phyloP scores from a whole-genome alignment of 306 rosid species.

The Casuarina equisetifolia region DNA sequence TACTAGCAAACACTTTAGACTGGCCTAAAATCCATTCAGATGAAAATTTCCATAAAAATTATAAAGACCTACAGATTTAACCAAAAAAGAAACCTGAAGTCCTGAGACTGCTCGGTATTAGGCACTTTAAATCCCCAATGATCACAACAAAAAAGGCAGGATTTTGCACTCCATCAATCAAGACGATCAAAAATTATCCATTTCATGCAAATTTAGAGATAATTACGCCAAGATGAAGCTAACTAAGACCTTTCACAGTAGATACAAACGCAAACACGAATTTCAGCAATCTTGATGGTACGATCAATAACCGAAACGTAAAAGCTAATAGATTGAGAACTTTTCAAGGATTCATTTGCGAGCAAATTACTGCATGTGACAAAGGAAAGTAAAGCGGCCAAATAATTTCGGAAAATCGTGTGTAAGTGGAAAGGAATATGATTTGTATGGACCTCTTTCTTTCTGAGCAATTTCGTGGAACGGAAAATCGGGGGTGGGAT shows the following conservation, averaged over 20 bases:
- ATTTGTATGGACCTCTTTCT: constrained; percentile 44
- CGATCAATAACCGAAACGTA: constrained; percentile 4
- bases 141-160: background rate
- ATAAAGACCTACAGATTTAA: background rate
- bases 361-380: too few species aligned
- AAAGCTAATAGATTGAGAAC: constrained; percentile 7
- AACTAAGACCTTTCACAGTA: background rate
- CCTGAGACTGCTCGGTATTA: background rate
- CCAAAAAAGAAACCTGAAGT: background rate
- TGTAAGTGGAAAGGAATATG: background rate
- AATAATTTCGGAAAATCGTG: background rate
- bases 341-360: background rate
- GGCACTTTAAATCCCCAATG: constrained; percentile 3
- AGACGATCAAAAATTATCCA: constrained; percentile 1
- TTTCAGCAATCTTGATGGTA: constrained; percentile 8
- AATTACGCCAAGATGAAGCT: background rate
- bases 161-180: constrained; percentile 15
- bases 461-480: constrained; percentile 33
- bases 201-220: constrained; percentile 15
- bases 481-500: constrained; percentile 35
- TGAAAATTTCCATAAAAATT: background rate
- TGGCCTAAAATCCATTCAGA: background rate
- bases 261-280: constrained; percentile 9
- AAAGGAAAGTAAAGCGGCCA: background rate
- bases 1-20: background rate